Percentiles rank a stretch among this genome's conserved stretches.
Conservation (phyloP, 371 early-diverging fungal species). For the Mortierella sp. region DNA sequence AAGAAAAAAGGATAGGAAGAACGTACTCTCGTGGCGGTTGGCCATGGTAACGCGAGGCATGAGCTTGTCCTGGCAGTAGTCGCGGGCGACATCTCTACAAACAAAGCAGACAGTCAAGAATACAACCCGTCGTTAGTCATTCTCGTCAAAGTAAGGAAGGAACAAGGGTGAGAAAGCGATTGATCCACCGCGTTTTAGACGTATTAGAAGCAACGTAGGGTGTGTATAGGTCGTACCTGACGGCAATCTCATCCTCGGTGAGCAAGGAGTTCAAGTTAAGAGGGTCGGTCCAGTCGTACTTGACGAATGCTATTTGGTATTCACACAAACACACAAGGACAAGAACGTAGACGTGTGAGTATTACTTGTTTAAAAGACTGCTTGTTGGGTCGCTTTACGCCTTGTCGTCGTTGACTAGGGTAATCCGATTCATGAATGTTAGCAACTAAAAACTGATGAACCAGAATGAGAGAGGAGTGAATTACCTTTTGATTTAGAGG, state of each 20-base stretch:
- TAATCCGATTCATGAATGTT: too few species aligned
- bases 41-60: constrained; percentile 90
- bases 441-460: neutral
- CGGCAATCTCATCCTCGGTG: constrained; percentile 91
- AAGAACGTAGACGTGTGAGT: neutral
- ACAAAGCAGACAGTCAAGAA: neutral
- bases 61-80: constrained; percentile 93
- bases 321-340: neutral
- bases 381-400: too few species aligned
- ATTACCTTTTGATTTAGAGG: constrained; percentile 63
- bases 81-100: constrained; percentile 83
- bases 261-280: constrained; percentile 87
- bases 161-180: neutral
- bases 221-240: constrained; percentile 66
- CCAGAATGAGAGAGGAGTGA: neutral
- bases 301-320: constrained; percentile 65
- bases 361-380: too few species aligned
- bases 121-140: neutral
- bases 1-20: neutral
- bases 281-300: constrained; percentile 96
- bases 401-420: too few species aligned
- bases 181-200: neutral
- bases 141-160: neutral
- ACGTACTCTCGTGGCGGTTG: constrained; percentile 88
- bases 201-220: neutral